Evolutionary conservation across 345 rosid species (phyloP), one percentile per base, ranked within the genome.

Genomic region (Isatis tinctoria): DNA sequence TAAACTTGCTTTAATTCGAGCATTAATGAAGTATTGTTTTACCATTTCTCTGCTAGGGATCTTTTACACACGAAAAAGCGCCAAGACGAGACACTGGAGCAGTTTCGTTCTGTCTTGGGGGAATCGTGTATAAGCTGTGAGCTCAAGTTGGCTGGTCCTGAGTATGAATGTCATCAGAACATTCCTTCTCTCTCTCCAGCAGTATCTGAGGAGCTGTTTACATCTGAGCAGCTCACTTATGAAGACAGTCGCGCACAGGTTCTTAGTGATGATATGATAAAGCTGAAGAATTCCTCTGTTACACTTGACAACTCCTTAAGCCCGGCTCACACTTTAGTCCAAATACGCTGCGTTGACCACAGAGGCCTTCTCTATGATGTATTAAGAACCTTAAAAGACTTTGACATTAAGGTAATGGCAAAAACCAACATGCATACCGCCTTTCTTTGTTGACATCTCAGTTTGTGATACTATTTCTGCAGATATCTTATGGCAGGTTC

Each of bases 321-420:
- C 76, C 96, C 91, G 28, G 85, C 83, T 71, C 93, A 90, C 60
- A 88, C 92, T 0, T 82, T 93, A 82, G 87, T 93, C 74, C 96
- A 87, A 44, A 80, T 90, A 67, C 77, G 75, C 33, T 93, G 90
- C 30, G 81, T 82, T 58, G 84, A 89, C 82, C 97, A 87, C 79
- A 93, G 85, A 83, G 92, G 96, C 37, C 90, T 93, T 30, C 79
- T 90, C 43, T 93, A 90, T 41, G 97, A 93, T 70, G 81, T 83
- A 41, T 52, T 90, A 86, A 84, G 96, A 77, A 88, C 97, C 75
- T 79, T 89, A 77, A 93, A 93, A 80, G 96, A 90, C 83, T 85
- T 82, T 74, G 84, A 82, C 73, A 85, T 89, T 58, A 83, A 87
- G 97, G 98, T 30, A 30, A 30, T 30, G 33, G 33, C 33, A 30